These are phyloP conservation scores for Fusarium coicis DNA, from an alignment of 2,329 filamentous ascomycete species.

Conservation along the genomic window DNA sequence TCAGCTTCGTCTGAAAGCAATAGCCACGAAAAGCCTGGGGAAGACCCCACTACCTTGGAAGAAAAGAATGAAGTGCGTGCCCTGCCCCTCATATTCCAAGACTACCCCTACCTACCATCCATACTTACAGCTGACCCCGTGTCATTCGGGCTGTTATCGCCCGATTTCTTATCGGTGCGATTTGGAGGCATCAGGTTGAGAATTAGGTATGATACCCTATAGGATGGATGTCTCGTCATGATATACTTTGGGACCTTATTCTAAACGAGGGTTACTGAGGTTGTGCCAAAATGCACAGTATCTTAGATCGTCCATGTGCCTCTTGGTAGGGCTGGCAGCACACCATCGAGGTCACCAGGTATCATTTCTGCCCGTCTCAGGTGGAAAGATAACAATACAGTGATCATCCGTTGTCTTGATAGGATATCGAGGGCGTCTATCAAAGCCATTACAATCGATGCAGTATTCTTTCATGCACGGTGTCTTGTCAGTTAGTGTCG, in stretches of 20 bases:
- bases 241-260: background rate
- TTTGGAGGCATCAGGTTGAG: background rate
- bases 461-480: background rate
- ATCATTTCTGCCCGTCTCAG: background rate
- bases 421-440: slow-evolving; percentile 1
- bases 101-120: background rate
- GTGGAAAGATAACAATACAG: background rate
- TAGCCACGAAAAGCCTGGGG: slow-evolving; percentile 10
- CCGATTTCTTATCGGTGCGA: slow-evolving; percentile 20
- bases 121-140: slow-evolving; percentile 22
- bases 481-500: slow-evolving; percentile 5
- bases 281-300: background rate
- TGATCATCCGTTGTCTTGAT: slow-evolving; percentile 20
- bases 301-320: slow-evolving; percentile 3
- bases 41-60: slow-evolving; percentile 12
- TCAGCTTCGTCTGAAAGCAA: background rate
- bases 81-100: slow-evolving; percentile 29
- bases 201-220: background rate
- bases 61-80: background rate
- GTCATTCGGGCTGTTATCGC: slow-evolving; percentile 18
- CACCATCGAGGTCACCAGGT: slow-evolving; percentile 12
- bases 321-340: slow-evolving; percentile 5
- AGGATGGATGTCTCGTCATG: background rate
- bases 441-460: background rate
- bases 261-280: background rate